Evolutionary conservation across 1,284 basidiomycete genomes (phyloP), one percentile per base, ranked within the genome.

Genomic region (Ganoderma meredithae): DNA sequence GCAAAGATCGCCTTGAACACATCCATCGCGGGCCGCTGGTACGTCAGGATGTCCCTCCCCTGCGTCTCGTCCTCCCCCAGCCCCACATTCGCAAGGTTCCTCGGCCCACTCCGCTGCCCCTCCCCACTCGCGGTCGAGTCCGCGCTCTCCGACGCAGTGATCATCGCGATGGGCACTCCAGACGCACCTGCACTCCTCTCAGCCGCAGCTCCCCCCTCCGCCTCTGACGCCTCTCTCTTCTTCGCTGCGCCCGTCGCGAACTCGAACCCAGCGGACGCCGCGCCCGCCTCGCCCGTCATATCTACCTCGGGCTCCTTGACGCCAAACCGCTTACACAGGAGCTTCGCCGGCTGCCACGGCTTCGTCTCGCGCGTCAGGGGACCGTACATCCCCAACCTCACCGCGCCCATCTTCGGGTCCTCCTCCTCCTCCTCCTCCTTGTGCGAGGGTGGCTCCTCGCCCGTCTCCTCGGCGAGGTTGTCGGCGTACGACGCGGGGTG

Each of bases 1-100:
- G 94, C 95, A 77, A 96, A 97, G 70, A 97, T 96, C 1, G 95
- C 95, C 78, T 97, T 97, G 85, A 98, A 99, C 49, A 99, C 90
- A 76, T 97, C 94, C 85, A 96, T 94, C 2, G 90, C 83, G 1
- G 97, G 97, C 56, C 94, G 88, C 70, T 93, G 85, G 78, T 97
- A 97, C 0, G 92, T 95, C 71, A 97, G 82, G 12, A 90, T 96
- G 76, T 98, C 96, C 52, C 86, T 79, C 0, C 95, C 95, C 77
- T 97, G 95, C 58, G 86, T 87, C 61, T 95, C 93, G 76, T 98
- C 96, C 62, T 97, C 95, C 12, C 94, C 96, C 44, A 90, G 81
- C 0, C 96, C 96, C 40, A 98, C 87, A 76, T 95, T 95, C 2
- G 86, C 83, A 67, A 92, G 74, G 72, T 93, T 88, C 43, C 87